Evolutionary conservation across 2,329 filamentous ascomycete species (phyloP), one percentile per base, ranked within the genome.

Genomic region (Hypocreales sp.): DNA sequence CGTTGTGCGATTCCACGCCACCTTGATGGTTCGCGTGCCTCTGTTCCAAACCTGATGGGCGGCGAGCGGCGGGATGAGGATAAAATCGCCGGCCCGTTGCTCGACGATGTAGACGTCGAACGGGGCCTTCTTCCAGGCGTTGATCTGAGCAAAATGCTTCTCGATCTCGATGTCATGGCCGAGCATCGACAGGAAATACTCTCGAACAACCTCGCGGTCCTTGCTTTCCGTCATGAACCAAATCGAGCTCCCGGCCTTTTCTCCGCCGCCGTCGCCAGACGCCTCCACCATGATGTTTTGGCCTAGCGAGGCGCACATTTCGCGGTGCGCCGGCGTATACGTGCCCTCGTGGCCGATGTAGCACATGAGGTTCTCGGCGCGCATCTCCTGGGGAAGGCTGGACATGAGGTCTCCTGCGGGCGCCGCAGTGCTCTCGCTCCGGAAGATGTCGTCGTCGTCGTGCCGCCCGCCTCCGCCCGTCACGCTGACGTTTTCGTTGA

Each of bases 191-290:
- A 92, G 59, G 60, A 92, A 98, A 49, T 93, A 95, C 44, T 95
- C 87, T 1, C 84, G 77, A 3, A 95, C 84, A 4, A 87, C 65
- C 34, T 86, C 77, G 2, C 90, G 75, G 44, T 98, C 90, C 42
- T 90, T 92, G 20, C 76, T 84, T 48, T 94, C 84, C 0, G 90
- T 95, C 90, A 98, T 95, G 47, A 95, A 93, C 90, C 90, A 98
- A 20, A 98, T 71, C 0, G 90, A 94, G 29, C 81, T 92, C 2
- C 90, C 90, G 2, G 79, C 70, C 36, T 74, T 80, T 45, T 90
- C 81, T 5, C 79, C 81, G 27, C 79, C 63, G 29, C 76, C 69
- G 12, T 68, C 59, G 3, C 71, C 59, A 1, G 87, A 95, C 3
- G 84, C 74, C 38, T 94, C 83, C 2, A 98, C 84, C 90, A 98